Evolutionary conservation across 495 filamentous ascomycete genomes (phyloP), one percentile per base, ranked within the genome.

Genomic region (Saxispiralis lemnorum): DNA sequence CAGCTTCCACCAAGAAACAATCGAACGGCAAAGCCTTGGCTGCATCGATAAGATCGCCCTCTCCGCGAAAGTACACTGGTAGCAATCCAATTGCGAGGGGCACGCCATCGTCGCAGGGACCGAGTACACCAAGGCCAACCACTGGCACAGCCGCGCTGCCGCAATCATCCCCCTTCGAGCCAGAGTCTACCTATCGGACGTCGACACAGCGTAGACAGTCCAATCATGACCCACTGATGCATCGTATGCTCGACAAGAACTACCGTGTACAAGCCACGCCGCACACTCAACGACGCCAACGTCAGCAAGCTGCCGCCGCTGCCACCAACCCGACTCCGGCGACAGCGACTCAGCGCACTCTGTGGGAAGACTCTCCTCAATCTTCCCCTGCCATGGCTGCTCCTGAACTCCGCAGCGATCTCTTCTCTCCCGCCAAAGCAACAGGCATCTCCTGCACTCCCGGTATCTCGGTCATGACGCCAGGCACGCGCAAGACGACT

Each of bases 241-340:
- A 97, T 57, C 79, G 79, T 45, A 67, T 96, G 31, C 73, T 84
- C 7, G 83, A 95, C 63, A 94, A 89, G 57, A 95, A 80, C 35
- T 97, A 92, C 61, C 81, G 92, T 21, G 63, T 97, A 1, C 81
- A 85, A 63, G 86, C 89, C 11, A 97, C 89, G 7, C 92, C 89
- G 0, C 76, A 83, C 39, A 81, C 66, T 10, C 52, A 50, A 34
- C 52, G 49, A n/a, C 44, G 69, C 61, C 51, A 56, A 38, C 53
- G 42, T 32, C 54, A 44, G 51, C 56, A 40, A 60, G 53, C n/a
- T 43, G 51, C 21, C 47, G 48, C 34, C 11, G 51, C 53, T 10
- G 35, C 53, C 15, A 33, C 41, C 7, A 43, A 39, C 19, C 36
- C 24, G 32, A 45, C 45, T 10, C 48, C 56, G 19, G 52, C 43